Conservation (phyloP, 371 early-diverging fungal species). For the Mucor indicus region DNA sequence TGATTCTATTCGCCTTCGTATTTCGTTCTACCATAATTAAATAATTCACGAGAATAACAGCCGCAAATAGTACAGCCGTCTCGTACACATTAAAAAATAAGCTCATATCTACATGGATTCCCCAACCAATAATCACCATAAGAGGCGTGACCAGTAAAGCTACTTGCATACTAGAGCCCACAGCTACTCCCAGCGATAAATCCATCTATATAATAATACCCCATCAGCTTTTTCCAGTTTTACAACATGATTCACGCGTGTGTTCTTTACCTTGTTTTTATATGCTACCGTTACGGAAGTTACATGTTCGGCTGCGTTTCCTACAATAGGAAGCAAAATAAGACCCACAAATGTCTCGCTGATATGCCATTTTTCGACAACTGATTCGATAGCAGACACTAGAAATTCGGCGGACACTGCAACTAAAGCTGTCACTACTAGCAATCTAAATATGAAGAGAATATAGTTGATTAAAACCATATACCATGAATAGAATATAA, state of each 20-base stretch:
- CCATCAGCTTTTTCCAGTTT: not conserved
- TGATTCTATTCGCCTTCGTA: not conserved
- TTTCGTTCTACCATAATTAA: constrained; percentile 50
- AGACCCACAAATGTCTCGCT: constrained; percentile 83
- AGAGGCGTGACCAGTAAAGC: constrained; percentile 85
- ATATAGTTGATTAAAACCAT: not conserved
- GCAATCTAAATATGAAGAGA: constrained; percentile 24
- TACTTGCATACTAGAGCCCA: constrained; percentile 88
- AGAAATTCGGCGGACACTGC: constrained; percentile 78
- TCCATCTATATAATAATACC: constrained; percentile 58
- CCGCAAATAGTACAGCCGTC: constrained; percentile 74
- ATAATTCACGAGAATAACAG: constrained; percentile 81
- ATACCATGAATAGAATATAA: not conserved
- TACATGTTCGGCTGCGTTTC: constrained; percentile 80
- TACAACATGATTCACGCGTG: not conserved
- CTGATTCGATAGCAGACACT: constrained; percentile 74
- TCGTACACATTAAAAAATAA: constrained; percentile 80
- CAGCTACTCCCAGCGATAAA: constrained; percentile 76
- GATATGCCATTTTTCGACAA: constrained; percentile 57
- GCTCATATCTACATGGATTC: constrained; percentile 69
- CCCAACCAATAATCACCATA: constrained; percentile 86
- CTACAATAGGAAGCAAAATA: constrained; percentile 83
- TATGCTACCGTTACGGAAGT: constrained; percentile 79
- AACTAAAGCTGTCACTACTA: constrained; percentile 56
- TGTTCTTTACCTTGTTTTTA: constrained; percentile 60